These are phyloP conservation scores for Ogataea paradorogensis DNA, from an alignment of 805 yeast species.

Conservation along the genomic window DNA sequence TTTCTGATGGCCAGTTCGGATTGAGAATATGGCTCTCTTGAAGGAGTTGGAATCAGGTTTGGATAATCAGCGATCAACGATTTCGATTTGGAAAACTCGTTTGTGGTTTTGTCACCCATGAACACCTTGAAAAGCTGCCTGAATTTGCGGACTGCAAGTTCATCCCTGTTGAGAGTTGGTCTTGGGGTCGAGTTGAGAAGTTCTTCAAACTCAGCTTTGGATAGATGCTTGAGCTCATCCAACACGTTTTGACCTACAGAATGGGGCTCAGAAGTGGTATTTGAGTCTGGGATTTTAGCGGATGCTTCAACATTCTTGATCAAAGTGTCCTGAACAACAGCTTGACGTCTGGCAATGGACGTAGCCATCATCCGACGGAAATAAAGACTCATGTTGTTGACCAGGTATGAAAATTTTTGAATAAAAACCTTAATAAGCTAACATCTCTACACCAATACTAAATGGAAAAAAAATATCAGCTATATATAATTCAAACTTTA, in stretches of 20 bases:
- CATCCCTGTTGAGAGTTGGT: conserved; percentile 32
- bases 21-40: conserved; percentile 63
- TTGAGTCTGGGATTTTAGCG: not conserved
- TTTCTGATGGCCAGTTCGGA: conserved; percentile 80
- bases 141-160: conserved; percentile 25
- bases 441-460: not conserved
- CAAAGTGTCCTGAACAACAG: not conserved
- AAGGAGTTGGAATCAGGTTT: conserved; percentile 57
- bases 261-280: not conserved
- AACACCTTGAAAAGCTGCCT: conserved; percentile 27
- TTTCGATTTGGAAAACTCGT: conserved; percentile 23
- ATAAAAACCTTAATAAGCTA: not conserved
- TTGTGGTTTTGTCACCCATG: conserved; percentile 23
- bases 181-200: conserved; percentile 24
- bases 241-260: conserved; percentile 1
- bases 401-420: conserved; percentile 9
- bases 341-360: conserved; percentile 4
- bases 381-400: conserved; percentile 7
- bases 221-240: conserved; percentile 20
- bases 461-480: not conserved
- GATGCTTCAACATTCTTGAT: not conserved
- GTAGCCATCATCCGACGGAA: conserved; percentile 7
- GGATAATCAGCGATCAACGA: conserved; percentile 46
- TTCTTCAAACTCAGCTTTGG: conserved; percentile 27
- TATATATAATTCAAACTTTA: not conserved